phyloP scores from a whole-genome alignment of 75 land plant species.

The Isoetes taiwanensis region DNA sequence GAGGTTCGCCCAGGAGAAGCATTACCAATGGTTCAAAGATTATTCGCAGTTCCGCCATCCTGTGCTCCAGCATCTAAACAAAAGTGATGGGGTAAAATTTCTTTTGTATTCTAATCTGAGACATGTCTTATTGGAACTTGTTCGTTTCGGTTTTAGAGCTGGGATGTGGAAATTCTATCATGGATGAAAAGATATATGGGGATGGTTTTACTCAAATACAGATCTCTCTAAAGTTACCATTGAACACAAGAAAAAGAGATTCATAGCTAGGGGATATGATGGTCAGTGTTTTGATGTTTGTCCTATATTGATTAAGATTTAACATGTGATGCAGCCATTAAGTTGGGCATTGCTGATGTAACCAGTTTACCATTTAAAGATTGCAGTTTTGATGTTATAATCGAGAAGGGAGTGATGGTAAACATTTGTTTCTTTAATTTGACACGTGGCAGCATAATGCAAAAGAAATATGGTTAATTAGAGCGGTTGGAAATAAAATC shows the following conservation, averaged over 20 bases:
- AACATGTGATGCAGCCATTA: not conserved
- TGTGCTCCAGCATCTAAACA: conserved; percentile 29
- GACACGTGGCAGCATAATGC: too few relatives aligned
- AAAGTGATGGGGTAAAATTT: conserved; percentile 31
- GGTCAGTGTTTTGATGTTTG: conserved; percentile 14
- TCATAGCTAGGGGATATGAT: not conserved
- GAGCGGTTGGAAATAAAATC: too few relatives aligned
- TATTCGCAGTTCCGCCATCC: conserved; percentile 84
- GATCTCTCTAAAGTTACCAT: conserved; percentile 80
- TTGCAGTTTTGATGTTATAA: not conserved
- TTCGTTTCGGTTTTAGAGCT: conserved; percentile 59
- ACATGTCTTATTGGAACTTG: not conserved
- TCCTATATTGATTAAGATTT: not conserved
- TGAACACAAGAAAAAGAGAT: conserved; percentile 42
- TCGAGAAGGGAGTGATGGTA: not conserved
- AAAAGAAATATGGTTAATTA: too few relatives aligned
- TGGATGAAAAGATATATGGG: conserved; percentile 45
- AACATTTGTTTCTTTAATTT: too few relatives aligned
- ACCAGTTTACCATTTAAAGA: not conserved
- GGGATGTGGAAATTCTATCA: conserved; percentile 78
- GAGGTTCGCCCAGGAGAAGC: conserved; percentile 63
- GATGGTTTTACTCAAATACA: conserved; percentile 61
- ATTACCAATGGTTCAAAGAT: conserved; percentile 91
- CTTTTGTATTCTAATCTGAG: not conserved
- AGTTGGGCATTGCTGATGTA: not conserved